Conservation (phyloP, 768 basidiomycete genomes). For the Hygrophoropsis aurantiaca region DNA sequence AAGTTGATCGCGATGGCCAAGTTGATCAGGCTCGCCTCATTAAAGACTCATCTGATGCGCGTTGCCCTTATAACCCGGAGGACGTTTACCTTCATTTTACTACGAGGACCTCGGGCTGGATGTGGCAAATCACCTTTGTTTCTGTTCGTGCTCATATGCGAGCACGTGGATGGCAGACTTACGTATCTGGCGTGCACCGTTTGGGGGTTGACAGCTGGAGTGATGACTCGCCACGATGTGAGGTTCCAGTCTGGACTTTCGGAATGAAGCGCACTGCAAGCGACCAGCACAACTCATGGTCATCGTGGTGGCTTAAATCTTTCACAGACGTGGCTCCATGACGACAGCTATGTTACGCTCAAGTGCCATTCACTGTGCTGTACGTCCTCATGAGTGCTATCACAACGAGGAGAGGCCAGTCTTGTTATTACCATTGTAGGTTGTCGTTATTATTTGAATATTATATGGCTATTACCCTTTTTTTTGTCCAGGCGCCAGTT, state of each 20-base stretch:
- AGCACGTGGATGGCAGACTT: background rate
- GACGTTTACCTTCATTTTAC: background rate
- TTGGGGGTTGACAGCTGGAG: too few relatives aligned
- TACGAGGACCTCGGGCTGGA: background rate
- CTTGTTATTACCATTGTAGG: background rate
- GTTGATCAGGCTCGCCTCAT: too few relatives aligned
- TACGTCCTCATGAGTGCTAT: too few relatives aligned
- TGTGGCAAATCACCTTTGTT: background rate
- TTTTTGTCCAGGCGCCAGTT: conserved; percentile 3
- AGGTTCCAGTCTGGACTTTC: background rate
- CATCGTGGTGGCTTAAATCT: background rate
- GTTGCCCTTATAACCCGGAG: too few relatives aligned
- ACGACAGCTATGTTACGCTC: too few relatives aligned
- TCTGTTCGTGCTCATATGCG: background rate
- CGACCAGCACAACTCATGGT: background rate
- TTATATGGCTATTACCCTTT: conserved; percentile 13
- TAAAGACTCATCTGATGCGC: too few relatives aligned
- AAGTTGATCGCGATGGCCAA: too few relatives aligned
- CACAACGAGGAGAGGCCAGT: too few relatives aligned
- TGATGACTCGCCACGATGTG: background rate
- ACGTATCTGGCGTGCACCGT: background rate
- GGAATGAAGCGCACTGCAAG: background rate
- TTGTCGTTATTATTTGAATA: conserved; percentile 20
- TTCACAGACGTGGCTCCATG: too few relatives aligned
- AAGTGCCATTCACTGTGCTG: too few relatives aligned